A percentile compares a stretch with the other conserved stretches of the same genome.
Conservation (phyloP, 148 eudicot species). For the Fagopyrum esculentum region DNA sequence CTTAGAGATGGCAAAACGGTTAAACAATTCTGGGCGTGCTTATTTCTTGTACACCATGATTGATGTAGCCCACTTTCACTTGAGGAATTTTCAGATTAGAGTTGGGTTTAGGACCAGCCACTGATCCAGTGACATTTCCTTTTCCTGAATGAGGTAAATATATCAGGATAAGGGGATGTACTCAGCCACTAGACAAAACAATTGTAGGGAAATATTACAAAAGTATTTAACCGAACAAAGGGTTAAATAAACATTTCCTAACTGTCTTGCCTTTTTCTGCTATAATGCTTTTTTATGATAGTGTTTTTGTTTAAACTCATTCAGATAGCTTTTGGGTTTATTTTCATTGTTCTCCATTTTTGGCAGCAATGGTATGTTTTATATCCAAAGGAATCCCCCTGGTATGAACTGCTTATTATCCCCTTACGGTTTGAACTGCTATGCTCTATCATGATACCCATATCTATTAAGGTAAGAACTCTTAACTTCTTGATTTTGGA, state of each 20-base stretch:
- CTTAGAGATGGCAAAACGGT: neutral
- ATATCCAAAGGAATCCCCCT: slow-evolving; percentile 84
- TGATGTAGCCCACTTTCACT: neutral
- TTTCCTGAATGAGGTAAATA: neutral
- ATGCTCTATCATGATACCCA: slow-evolving; percentile 98
- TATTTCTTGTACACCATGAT: neutral
- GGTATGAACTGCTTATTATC: slow-evolving; percentile 88
- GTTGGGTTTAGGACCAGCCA: neutral
- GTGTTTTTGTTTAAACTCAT: neutral
- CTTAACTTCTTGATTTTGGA: neutral
- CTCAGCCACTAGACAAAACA: too few relatives aligned
- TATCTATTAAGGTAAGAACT: slow-evolving; percentile 78
- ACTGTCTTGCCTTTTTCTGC: neutral
- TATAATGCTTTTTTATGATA: slow-evolving; percentile 1
- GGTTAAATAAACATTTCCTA: too few relatives aligned
- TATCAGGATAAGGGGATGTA: too few relatives aligned
- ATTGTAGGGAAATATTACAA: too few relatives aligned
- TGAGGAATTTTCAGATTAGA: neutral
- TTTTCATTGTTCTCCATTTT: slow-evolving; percentile 11
- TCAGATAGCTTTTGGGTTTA: slow-evolving; percentile 11
- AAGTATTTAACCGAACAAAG: too few relatives aligned
- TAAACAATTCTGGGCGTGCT: neutral
- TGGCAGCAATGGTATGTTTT: slow-evolving; percentile 92
- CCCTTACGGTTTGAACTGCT: slow-evolving; percentile 97
- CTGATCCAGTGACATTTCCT: neutral